Percentiles rank a stretch among this genome's conserved stretches.
phyloP scores from a whole-genome alignment of 2,329 filamentous ascomycete species.

The Hirsutella rhossiliensis region DNA sequence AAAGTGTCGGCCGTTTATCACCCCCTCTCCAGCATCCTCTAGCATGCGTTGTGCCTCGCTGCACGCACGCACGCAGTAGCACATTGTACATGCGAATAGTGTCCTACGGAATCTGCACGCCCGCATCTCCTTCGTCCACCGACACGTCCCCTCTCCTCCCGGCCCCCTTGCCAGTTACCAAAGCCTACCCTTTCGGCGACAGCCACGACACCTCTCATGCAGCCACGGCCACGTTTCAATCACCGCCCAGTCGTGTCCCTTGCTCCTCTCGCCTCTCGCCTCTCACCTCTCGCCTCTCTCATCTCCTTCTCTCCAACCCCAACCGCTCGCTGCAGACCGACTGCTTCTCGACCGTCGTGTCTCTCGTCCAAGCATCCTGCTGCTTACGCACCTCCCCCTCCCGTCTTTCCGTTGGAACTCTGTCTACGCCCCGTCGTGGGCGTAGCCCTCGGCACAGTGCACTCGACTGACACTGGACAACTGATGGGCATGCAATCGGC shows the following conservation, averaged over 20 bases:
- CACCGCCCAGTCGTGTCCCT: not conserved
- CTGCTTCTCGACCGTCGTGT: not conserved
- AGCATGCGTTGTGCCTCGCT: too few species aligned
- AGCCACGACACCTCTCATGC: slow-evolving; percentile 3
- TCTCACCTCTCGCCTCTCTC: slow-evolving; percentile 1
- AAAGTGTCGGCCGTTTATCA: too few species aligned
- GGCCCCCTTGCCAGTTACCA: not conserved
- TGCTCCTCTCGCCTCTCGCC: not conserved
- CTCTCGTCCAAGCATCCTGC: not conserved
- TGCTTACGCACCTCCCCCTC: too few species aligned
- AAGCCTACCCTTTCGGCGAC: not conserved
- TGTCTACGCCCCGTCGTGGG: not conserved
- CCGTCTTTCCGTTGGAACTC: not conserved
- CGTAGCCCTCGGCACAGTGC: not conserved
- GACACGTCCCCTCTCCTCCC: not conserved
- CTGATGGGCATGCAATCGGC: not conserved
- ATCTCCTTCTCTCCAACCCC: not conserved
- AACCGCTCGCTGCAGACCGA: not conserved
- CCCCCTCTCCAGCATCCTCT: too few species aligned
- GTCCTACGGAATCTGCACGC: too few species aligned
- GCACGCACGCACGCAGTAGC: too few species aligned
- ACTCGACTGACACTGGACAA: not conserved
- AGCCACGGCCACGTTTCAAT: slow-evolving; percentile 3
- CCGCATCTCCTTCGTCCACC: not conserved
- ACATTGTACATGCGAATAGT: too few species aligned